Base-by-base conservation (phyloP, 1,284 basidiomycete species). In the Moniliophthora roreri region DNA sequence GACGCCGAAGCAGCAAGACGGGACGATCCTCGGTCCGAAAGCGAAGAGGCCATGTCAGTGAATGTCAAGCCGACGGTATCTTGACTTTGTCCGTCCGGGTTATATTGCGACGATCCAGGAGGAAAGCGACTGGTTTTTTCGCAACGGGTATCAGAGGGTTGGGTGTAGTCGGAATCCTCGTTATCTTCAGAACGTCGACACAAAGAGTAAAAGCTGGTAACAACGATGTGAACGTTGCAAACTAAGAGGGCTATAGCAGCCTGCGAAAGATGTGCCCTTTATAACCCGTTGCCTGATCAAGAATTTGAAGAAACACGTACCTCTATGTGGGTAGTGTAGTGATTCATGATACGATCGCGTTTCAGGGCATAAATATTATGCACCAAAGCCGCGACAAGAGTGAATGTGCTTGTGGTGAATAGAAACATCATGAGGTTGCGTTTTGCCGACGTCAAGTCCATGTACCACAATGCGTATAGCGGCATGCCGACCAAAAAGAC, bases 401-500 rank as follows among this genome's bases (percentile, higher is more conserved):
- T 46, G 44, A 16, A n/a, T 15, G 13, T 26, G 24, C 44, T 46
- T 32, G 24, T 24, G 28, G 44, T 46, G 24, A 46, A 46, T 23
- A 46, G 13, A 15, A 46, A 15, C 24, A 46, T 46, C 11, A 46
- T 13, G 11, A 46, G 26, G 18, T 46, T 46, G 21, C 44, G 44
- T 32, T 46, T 46, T 11, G 21, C 26, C 7, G 24, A 28, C 16
- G 44, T 16, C 24, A 46, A 28, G 44, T 26, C 44, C 44, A 46
- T 46, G 21, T 32, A 15, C 9, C 26, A 32, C 13, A 46, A 11
- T 15, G 44, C 44, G n/a, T 32, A 46, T 8, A 52, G 36, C 10
- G 61, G 60, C 10, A 57, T 45, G 10, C 48, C 34, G 15, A 61
- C 26, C 23, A 63, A 56, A 51, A 59, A 56, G 4, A 57, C n/a